Percentiles rank a stretch among this genome's conserved stretches.
These are phyloP conservation scores for Porogramme epimiltina DNA, from an alignment of 1,284 basidiomycete genomes.

Conservation along the genomic window DNA sequence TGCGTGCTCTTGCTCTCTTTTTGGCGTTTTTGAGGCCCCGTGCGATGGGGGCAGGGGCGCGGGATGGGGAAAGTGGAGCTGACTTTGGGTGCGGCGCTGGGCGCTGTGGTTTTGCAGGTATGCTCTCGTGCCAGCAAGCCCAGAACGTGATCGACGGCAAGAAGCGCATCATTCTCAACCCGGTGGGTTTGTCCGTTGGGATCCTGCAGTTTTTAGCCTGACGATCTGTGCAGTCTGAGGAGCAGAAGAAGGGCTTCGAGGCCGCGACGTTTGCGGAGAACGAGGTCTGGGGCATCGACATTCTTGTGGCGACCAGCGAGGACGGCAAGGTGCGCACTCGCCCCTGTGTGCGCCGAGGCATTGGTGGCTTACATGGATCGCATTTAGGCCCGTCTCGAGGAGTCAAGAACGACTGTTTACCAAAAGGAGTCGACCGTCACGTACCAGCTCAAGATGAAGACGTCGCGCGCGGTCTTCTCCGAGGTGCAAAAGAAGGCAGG, in stretches of 20 bases:
- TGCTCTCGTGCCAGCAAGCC: slow-evolving; percentile 89
- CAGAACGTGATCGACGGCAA: slow-evolving; percentile 97
- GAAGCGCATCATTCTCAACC: slow-evolving; percentile 94
- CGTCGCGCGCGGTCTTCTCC: slow-evolving; percentile 90
- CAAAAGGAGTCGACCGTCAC: slow-evolving; percentile 87
- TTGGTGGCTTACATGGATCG: too few relatives aligned
- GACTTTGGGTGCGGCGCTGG: background rate
- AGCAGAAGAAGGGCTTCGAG: slow-evolving; percentile 86
- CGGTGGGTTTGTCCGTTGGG: slow-evolving; percentile 34
- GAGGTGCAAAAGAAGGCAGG: slow-evolving; percentile 99
- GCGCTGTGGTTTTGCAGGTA: slow-evolving; percentile 53
- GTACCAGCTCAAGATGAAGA: slow-evolving; percentile 98
- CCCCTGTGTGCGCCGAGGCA: background rate
- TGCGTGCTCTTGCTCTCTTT: slow-evolving; percentile 33
- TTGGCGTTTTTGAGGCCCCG: too few relatives aligned
- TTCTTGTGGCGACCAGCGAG: slow-evolving; percentile 86
- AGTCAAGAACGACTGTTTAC: slow-evolving; percentile 91
- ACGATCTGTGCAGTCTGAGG: slow-evolving; percentile 45
- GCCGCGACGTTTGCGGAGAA: slow-evolving; percentile 86
- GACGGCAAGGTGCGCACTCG: slow-evolving; percentile 77
- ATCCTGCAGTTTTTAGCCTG: background rate
- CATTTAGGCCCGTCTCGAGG: slow-evolving; percentile 78
- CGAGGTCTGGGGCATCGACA: slow-evolving; percentile 96
- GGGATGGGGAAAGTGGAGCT: background rate
- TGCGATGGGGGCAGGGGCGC: background rate